Base-by-base conservation (phyloP, 768 basidiomycete species). In the Lentinus brumalis region DNA sequence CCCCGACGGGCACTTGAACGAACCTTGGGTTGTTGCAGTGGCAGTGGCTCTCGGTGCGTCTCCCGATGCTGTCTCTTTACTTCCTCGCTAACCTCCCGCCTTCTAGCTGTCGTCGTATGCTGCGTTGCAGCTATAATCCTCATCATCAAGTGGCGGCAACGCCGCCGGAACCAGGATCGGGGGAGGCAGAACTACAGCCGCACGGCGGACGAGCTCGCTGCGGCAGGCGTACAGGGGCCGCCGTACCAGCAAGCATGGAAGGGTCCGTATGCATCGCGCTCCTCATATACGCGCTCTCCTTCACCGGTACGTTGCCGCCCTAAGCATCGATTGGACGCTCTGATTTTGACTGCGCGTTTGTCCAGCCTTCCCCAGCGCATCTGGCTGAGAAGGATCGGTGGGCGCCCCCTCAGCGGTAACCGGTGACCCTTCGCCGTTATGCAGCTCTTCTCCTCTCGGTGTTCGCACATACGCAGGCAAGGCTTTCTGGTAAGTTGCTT, bases 21-120 rank as follows among this genome's bases (percentile, higher is more conserved):
- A 61, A 16, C 57, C 66, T 5, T 74, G 73, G 73, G 71, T 72
- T 38, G 68, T 70, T 21, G 73, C 67, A 21, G 68, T 74, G 5
- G 67, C 67, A 4, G 66, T 67, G 8, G 59, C 66, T 12, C 56
- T 70, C 21, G 61, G 73, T 73, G 47, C 21, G 69, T 61, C 45
- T 35, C 14, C 30, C 12, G 21, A 26, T 21, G 9, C 30, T 35
- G 8, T 16, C 35, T 39, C 21, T 35, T 18, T 51, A 11, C 50
- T 30, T 1, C 14, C 26, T 50, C 26, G 16, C 21, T 40, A 14
- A 29, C 41, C 4, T 7, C 29, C 39, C 30, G 47, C 39, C 53
- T 16, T 38, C 14, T n/a, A 66, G 59, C 60, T 14, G 56, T 64
- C n/a, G 15, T 68, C 30, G 35, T 66, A 42, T 16, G 53, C 46